phyloP scores from a whole-genome alignment of 2,329 filamentous ascomycete species.

The Monosporascus sp. region DNA sequence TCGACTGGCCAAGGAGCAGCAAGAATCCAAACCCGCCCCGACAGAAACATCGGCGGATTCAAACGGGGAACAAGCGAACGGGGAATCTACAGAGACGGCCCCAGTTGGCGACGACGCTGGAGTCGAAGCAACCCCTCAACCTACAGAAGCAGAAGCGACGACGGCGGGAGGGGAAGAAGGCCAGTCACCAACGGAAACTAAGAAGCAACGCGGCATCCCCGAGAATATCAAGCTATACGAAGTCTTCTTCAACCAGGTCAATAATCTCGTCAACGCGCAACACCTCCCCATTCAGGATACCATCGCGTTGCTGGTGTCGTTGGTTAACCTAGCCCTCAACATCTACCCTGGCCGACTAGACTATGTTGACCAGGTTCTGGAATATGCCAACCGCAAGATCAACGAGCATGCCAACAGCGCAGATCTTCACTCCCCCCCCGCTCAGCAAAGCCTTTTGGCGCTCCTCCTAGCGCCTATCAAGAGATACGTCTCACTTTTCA shows the following conservation, averaged over 20 bases:
- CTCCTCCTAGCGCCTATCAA: conserved; percentile 88
- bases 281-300: conserved; percentile 91
- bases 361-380: conserved; percentile 90
- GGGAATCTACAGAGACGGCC: conserved; percentile 29
- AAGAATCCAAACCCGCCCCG: conserved; percentile 19
- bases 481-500: conserved; percentile 90
- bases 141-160: conserved; percentile 42
- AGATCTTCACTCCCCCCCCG: conserved; percentile 83
- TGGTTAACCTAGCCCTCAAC: conserved; percentile 88
- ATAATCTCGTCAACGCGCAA: conserved; percentile 86
- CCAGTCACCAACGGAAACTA: conserved; percentile 19
- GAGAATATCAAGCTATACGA: conserved; percentile 87
- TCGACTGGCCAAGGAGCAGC: conserved; percentile 58
- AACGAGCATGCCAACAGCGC: conserved; percentile 87
- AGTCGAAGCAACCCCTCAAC: conserved; percentile 30
- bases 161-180: conserved; percentile 39
- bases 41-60: conserved; percentile 29
- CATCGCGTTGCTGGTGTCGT: conserved; percentile 86
- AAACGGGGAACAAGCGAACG: conserved; percentile 30
- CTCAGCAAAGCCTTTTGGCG: conserved; percentile 83
- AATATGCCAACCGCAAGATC: conserved; percentile 82
- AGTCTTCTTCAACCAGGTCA: conserved; percentile 94
- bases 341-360: conserved; percentile 91
- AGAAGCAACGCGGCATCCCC: conserved; percentile 52
- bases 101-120: conserved; percentile 25